Evolutionary conservation across 805 yeast species (phyloP).

Genomic region (Candida insectalens): DNA sequence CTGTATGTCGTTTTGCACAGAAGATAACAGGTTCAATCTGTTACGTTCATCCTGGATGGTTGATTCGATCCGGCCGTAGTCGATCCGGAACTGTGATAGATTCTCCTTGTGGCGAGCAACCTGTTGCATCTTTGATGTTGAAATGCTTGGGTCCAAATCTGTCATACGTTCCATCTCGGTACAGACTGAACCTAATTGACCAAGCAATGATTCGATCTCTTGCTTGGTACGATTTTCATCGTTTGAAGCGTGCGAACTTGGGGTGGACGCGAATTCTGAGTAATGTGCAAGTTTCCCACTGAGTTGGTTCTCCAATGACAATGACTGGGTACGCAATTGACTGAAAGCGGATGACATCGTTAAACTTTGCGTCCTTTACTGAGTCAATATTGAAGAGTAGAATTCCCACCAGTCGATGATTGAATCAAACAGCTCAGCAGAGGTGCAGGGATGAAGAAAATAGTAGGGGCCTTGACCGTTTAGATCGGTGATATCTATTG

Average conservation of each 20-base stretch:
- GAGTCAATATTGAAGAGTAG: conserved; percentile 1
- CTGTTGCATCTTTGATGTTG: conserved; percentile 74
- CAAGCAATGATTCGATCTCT: conserved; percentile 44
- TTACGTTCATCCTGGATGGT: conserved; percentile 57
- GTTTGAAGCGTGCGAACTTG: not conserved
- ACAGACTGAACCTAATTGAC: conserved; percentile 27
- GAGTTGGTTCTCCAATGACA: conserved; percentile 64
- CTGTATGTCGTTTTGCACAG: conserved; percentile 74
- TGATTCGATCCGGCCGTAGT: conserved; percentile 42
- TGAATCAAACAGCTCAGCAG: conserved; percentile 2
- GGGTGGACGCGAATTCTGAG: conserved; percentile 40
- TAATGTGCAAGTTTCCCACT: conserved; percentile 40
- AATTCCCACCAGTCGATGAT: conserved; percentile 5
- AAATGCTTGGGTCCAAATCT: conserved; percentile 39
- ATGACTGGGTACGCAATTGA: conserved; percentile 58
- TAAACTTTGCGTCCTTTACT: not conserved
- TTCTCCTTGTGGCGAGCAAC: conserved; percentile 73
- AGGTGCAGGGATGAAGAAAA: conserved; percentile 13
- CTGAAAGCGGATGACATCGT: conserved; percentile 37
- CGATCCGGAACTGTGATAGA: conserved; percentile 57
- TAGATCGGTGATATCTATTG: not conserved
- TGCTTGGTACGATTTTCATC: conserved; percentile 38
- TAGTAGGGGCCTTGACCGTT: conserved; percentile 3
- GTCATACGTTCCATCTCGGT: conserved; percentile 35
- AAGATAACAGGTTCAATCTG: conserved; percentile 60